Percentiles rank a stretch among this genome's conserved stretches.
Conservation (phyloP, 345 rosid species). For the Reutealis trisperma region DNA sequence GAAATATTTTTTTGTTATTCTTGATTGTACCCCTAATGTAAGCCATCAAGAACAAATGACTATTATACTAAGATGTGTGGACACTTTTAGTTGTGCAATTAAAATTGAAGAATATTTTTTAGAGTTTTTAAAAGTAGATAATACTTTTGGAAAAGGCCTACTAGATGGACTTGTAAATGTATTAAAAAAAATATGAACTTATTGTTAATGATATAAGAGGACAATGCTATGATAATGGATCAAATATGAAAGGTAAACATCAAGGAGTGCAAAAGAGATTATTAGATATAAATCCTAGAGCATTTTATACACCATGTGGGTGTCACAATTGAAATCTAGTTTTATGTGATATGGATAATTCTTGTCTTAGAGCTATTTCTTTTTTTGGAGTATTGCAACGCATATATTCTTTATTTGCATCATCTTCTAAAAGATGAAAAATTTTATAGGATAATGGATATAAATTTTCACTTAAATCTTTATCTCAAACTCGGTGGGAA, state of each 20-base stretch:
- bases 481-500: slow-evolving; percentile 4
- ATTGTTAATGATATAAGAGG: neutral
- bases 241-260: slow-evolving; percentile 11
- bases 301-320: neutral
- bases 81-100: neutral
- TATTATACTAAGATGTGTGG: neutral
- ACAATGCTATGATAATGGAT: slow-evolving; percentile 11
- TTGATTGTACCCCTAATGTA: neutral
- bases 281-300: neutral
- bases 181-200: neutral
- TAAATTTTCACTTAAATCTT: neutral
- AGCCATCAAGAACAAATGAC: neutral
- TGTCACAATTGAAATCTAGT: neutral
- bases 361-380: neutral
- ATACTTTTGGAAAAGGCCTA: neutral
- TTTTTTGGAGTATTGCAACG: slow-evolving; percentile 1
- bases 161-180: neutral
- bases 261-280: neutral
- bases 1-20: neutral
- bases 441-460: neutral
- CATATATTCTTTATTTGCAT: neutral
- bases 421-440: neutral
- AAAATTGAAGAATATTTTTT: neutral
- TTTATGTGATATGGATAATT: neutral
- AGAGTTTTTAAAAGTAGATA: neutral